A percentile compares a stretch with the other conserved stretches of the same genome.
These are phyloP conservation scores for Juglanconis juglandina DNA, from an alignment of 2,329 filamentous ascomycete genomes.

Conservation along the genomic window DNA sequence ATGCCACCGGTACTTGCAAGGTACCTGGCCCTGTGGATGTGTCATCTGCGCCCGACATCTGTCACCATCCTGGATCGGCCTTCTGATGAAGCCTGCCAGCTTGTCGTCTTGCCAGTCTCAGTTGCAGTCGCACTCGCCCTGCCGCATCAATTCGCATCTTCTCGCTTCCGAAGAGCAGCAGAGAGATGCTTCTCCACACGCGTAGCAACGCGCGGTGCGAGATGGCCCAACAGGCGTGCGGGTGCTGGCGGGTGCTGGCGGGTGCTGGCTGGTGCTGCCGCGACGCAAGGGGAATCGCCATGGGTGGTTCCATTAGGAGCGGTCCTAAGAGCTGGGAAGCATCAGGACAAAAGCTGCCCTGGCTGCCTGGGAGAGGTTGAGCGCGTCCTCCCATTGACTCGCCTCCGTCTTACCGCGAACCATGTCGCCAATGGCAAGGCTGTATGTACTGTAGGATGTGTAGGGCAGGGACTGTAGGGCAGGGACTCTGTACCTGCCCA, in stretches of 20 bases:
- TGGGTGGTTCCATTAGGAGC: neutral
- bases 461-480: neutral
- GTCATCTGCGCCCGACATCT: constrained; percentile 11
- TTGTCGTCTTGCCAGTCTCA: too few species aligned
- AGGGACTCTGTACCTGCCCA: constrained; percentile 4
- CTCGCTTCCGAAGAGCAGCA: too few species aligned
- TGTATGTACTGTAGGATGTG: neutral
- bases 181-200: neutral
- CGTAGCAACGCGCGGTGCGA: neutral
- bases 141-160: too few species aligned
- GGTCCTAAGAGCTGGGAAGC: constrained; percentile 4
- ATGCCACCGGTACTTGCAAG: constrained; percentile 2
- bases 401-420: neutral
- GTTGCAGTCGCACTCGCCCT: too few species aligned
- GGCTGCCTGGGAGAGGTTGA: neutral
- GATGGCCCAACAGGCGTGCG: neutral
- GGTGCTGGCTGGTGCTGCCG: neutral
- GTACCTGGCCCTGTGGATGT: constrained; percentile 10
- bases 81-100: neutral
- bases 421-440: constrained; percentile 3
- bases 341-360: neutral
- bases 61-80: neutral
- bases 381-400: constrained; percentile 5
- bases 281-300: neutral
- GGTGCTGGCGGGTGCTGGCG: too few species aligned